Evolutionary conservation across 805 yeast species (phyloP).

Genomic region (Zygotorulaspora florentina): DNA sequence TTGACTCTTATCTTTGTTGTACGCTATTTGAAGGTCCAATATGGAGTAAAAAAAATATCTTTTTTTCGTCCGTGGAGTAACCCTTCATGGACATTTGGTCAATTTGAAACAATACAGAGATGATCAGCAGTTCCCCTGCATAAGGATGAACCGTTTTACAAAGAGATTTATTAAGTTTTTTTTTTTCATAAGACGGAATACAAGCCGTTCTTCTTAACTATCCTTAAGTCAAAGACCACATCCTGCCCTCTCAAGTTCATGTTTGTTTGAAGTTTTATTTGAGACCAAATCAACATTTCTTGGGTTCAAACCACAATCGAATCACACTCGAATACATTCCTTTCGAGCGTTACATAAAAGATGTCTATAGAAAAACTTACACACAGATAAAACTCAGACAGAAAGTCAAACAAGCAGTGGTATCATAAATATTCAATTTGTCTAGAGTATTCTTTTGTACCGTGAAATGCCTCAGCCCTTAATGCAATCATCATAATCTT

Average conservation of each 20-base stretch:
- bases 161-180: conserved; percentile 96
- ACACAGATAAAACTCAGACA: not conserved
- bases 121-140: conserved; percentile 99
- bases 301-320: conserved; percentile 2
- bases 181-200: conserved; percentile 27
- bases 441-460: conserved; percentile 18
- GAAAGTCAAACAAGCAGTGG: not conserved
- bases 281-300: not conserved
- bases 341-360: no score
- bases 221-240: not conserved
- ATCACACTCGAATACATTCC: not conserved
- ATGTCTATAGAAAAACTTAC: not conserved
- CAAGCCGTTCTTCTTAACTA: not conserved
- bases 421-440: conserved; percentile 15
- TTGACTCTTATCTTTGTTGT: no score
- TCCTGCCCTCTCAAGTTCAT: not conserved
- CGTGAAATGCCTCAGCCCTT: conserved; percentile 20
- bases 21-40: no score
- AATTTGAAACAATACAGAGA: conserved; percentile 99
- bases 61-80: conserved; percentile 20
- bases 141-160: conserved; percentile 99
- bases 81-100: conserved; percentile 85
- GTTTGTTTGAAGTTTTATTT: not conserved
- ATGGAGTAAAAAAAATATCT: no score
- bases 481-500: conserved; percentile 20